Percentiles rank a stretch among this genome's conserved stretches.
These are phyloP conservation scores for Chytriomyces sp. DNA, from an alignment of 192 early-diverging fungal genomes.

Conservation along the genomic window DNA sequence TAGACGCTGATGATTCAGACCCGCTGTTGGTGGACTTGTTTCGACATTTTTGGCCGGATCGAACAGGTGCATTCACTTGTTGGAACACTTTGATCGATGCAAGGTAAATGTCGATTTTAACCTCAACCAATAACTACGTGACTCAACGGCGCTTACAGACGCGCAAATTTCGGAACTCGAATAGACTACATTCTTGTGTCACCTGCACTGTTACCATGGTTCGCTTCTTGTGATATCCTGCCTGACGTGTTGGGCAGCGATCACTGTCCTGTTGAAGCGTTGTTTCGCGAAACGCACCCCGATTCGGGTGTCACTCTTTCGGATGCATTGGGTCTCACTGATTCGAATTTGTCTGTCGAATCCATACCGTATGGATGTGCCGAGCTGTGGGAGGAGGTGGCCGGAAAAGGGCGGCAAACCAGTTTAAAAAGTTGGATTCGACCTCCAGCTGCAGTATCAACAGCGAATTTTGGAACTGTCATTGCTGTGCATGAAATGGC, in stretches of 20 bases:
- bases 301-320: conserved; percentile 22
- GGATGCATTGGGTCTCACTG: conserved; percentile 15
- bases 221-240: conserved; percentile 63
- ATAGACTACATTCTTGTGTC: conserved; percentile 77
- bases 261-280: conserved; percentile 74
- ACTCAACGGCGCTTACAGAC: conserved; percentile 21
- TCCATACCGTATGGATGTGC: conserved; percentile 54
- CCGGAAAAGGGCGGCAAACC: conserved; percentile 56
- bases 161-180: conserved; percentile 66
- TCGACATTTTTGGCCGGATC: conserved; percentile 65
- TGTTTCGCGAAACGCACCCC: conserved; percentile 32
- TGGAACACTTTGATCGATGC: conserved; percentile 80
- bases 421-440: conserved; percentile 50
- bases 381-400: conserved; percentile 63
- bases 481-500: too few species aligned
- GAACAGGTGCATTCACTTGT: conserved; percentile 58
- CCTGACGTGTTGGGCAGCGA: conserved; percentile 74
- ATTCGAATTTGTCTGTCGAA: neutral
- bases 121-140: conserved; percentile 4
- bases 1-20: conserved; percentile 51
- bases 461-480: too few species aligned
- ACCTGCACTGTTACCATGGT: conserved; percentile 58
- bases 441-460: neutral
- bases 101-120: conserved; percentile 40
- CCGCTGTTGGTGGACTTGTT: conserved; percentile 65